A percentile compares a stretch with the other conserved stretches of the same genome.
Conservation (phyloP, 371 early-diverging fungal genomes). For the Conidiobolus incongruus region DNA sequence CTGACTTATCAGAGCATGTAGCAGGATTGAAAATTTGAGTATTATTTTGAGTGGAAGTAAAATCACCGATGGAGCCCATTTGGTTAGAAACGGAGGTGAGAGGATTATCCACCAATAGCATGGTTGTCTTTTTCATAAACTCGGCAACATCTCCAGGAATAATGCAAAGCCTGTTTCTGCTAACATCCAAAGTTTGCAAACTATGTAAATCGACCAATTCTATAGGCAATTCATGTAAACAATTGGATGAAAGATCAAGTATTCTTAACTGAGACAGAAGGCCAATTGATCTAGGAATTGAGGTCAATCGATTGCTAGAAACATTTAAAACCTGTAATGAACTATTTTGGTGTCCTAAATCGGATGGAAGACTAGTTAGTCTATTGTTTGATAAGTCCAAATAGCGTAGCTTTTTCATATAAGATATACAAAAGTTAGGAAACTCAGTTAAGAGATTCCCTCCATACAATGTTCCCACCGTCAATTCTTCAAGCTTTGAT, state of each 20-base stretch:
- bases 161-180: conserved; percentile 30
- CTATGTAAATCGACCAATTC: conserved; percentile 21
- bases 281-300: conserved; percentile 28
- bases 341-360: conserved; percentile 16
- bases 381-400: conserved; percentile 28
- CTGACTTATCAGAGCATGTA: neutral
- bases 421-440: conserved; percentile 17
- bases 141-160: conserved; percentile 31
- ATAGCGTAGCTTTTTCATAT: conserved; percentile 19
- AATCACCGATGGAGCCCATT: neutral
- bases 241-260: conserved; percentile 19
- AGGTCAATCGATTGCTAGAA: conserved; percentile 25
- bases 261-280: conserved; percentile 15
- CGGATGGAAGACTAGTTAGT: conserved; percentile 16
- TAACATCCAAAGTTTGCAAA: conserved; percentile 30
- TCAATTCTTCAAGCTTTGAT: conserved; percentile 21
- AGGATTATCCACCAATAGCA: conserved; percentile 34
- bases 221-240: conserved; percentile 23
- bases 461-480: conserved; percentile 30
- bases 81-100: conserved; percentile 13
- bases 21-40: neutral
- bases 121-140: conserved; percentile 19
- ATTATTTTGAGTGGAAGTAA: neutral
- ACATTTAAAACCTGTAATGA: conserved; percentile 12
- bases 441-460: conserved; percentile 21